These are phyloP conservation scores for Fusarium buxicola DNA, from an alignment of 2,329 filamentous ascomycete species.

Conservation along the genomic window DNA sequence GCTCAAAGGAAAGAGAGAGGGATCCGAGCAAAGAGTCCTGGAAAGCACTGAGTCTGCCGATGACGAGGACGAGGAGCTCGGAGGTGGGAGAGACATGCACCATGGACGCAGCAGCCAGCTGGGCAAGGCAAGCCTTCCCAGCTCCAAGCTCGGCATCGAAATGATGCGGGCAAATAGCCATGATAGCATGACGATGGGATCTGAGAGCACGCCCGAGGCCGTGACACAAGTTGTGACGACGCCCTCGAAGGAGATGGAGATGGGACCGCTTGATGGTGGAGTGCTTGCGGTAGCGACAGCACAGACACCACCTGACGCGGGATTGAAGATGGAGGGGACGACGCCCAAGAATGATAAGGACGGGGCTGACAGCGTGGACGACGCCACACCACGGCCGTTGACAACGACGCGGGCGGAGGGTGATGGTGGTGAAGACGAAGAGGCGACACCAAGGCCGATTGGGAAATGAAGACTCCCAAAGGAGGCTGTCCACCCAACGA, in stretches of 20 bases:
- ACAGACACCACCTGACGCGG: conserved; percentile 44
- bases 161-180: conserved; percentile 98
- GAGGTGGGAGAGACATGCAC: conserved; percentile 61
- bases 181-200: conserved; percentile 74
- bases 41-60: conserved; percentile 89
- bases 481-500: conserved; percentile 1
- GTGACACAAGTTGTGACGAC: conserved; percentile 64
- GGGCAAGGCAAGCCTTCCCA: conserved; percentile 70
- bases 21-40: conserved; percentile 75
- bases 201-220: conserved; percentile 64
- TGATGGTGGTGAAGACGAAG: conserved; percentile 45
- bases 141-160: conserved; percentile 92
- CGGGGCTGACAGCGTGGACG: conserved; percentile 50
- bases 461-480: conserved; percentile 39
- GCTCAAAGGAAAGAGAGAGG: conserved; percentile 78
- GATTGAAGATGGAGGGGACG: conserved; percentile 20
- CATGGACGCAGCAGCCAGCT: conserved; percentile 57
- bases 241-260: conserved; percentile 57
- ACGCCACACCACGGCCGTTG: conserved; percentile 59
- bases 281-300: conserved; percentile 15
- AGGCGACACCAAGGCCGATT: conserved; percentile 56
- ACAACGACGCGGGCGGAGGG: conserved; percentile 25
- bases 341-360: conserved; percentile 22
- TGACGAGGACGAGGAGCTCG: conserved; percentile 93
- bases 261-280: conserved; percentile 45